Evolutionary conservation across 2,329 filamentous ascomycete species (phyloP).

Genomic region (Hymenotorrendiella dingleyae): DNA sequence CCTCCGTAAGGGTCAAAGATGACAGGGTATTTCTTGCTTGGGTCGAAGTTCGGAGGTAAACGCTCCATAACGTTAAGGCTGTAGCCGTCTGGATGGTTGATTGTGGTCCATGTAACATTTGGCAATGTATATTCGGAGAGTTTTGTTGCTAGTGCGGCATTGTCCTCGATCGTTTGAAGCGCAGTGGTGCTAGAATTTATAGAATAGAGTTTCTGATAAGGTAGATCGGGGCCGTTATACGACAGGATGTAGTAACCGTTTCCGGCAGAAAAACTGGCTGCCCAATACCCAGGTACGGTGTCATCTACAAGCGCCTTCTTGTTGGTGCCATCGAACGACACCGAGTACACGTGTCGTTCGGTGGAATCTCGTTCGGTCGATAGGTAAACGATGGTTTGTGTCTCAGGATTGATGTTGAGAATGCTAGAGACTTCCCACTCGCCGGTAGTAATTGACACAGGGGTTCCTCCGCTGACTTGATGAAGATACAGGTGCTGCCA

Average conservation of each 20-base stretch:
- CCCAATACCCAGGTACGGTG: slow-evolving; percentile 51
- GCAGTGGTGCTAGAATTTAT: slow-evolving; percentile 46
- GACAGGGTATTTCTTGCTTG: slow-evolving; percentile 57
- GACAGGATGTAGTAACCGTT: slow-evolving; percentile 55
- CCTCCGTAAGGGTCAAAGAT: slow-evolving; percentile 65
- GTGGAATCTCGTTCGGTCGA: slow-evolving; percentile 62
- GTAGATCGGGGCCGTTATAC: slow-evolving; percentile 61
- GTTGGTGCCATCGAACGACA: slow-evolving; percentile 49
- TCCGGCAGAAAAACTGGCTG: slow-evolving; percentile 53
- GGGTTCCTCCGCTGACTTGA: slow-evolving; percentile 48
- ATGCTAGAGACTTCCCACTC: slow-evolving; percentile 60
- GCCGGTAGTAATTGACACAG: slow-evolving; percentile 48
- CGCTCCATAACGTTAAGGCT: slow-evolving; percentile 59
- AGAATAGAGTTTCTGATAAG: slow-evolving; percentile 62
- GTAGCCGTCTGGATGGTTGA: slow-evolving; percentile 55
- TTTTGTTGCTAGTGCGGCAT: slow-evolving; percentile 48
- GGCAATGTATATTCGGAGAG: slow-evolving; percentile 57
- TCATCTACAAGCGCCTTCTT: slow-evolving; percentile 59
- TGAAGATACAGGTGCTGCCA: slow-evolving; percentile 63
- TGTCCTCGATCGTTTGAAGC: slow-evolving; percentile 53
- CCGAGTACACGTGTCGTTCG: slow-evolving; percentile 62
- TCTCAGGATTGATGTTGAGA: slow-evolving; percentile 51
- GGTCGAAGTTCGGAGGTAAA: slow-evolving; percentile 58
- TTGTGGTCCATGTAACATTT: slow-evolving; percentile 55
- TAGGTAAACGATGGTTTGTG: slow-evolving; percentile 55